These are phyloP conservation scores for Saccharomyces hybrid DNA, from an alignment of 1,139 yeast genomes.

Conservation along the genomic window DNA sequence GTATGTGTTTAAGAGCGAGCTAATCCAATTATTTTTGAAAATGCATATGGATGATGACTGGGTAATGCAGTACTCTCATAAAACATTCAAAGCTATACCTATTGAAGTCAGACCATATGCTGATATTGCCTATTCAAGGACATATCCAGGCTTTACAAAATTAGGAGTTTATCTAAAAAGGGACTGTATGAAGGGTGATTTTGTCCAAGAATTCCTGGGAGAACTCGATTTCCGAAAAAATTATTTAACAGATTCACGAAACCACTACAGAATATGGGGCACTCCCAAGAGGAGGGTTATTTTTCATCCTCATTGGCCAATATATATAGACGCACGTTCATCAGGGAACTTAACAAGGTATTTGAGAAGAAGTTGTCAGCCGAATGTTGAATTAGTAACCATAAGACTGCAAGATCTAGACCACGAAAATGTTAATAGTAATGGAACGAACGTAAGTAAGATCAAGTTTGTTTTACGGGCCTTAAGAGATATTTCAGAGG, in stretches of 20 bases:
- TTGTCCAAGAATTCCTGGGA: constrained; percentile 63
- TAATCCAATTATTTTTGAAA: constrained; percentile 27
- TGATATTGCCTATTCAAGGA: constrained; percentile 30
- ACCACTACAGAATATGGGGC: constrained; percentile 78
- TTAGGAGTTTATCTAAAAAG: constrained; percentile 53
- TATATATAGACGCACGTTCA: constrained; percentile 71
- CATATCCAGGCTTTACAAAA: constrained; percentile 64
- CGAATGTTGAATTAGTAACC: constrained; percentile 62
- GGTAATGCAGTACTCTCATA: constrained; percentile 19
- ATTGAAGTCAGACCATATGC: constrained; percentile 32
- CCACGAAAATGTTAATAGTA: background rate
- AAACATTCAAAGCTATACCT: constrained; percentile 16
- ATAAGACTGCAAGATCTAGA: constrained; percentile 33
- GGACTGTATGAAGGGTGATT: constrained; percentile 40
- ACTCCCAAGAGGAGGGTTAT: constrained; percentile 76
- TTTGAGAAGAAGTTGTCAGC: constrained; percentile 66
- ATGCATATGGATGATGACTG: constrained; percentile 28
- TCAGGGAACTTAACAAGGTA: constrained; percentile 74
- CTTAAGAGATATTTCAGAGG: constrained; percentile 45
- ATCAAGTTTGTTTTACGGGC: constrained; percentile 33
- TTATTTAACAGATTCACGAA: constrained; percentile 57
- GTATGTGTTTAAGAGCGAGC: constrained; percentile 43
- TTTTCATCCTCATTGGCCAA: constrained; percentile 42
- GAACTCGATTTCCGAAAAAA: constrained; percentile 58
- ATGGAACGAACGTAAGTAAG: background rate